Conservation (phyloP, 108 stramenopile genomes). For the Skeletonema menzelii region DNA sequence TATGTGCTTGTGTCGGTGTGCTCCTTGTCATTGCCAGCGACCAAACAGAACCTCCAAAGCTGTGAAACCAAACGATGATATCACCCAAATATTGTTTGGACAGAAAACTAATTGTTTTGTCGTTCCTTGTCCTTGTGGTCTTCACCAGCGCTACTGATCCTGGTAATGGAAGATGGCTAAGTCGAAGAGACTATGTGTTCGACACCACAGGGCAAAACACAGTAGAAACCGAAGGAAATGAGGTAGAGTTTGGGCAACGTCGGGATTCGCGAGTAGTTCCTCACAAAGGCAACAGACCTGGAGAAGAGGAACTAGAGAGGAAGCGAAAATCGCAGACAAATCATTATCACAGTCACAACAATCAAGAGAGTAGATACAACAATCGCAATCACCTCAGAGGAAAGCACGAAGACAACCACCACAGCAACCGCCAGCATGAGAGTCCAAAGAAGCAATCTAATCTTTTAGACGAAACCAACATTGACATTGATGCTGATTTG, state of each 20-base stretch:
- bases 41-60: too few relatives aligned
- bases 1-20: too few relatives aligned
- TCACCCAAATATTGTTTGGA: neutral
- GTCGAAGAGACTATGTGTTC: neutral
- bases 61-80: neutral
- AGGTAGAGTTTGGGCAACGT: neutral
- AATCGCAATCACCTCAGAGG: neutral
- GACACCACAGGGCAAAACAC: neutral
- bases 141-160: neutral
- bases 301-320: neutral
- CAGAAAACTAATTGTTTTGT: neutral
- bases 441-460: neutral
- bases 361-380: neutral
- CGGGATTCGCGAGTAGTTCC: neutral
- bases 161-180: neutral
- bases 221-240: neutral
- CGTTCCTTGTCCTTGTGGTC: neutral
- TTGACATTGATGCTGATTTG: neutral
- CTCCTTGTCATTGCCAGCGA: too few relatives aligned
- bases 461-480: neutral
- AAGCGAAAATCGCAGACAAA: neutral
- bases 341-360: neutral
- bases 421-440: neutral
- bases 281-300: neutral
- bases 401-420: neutral